These are phyloP conservation scores for Typha latifolia DNA, from an alignment of 176 grass and related monocot genomes.

Conservation along the genomic window DNA sequence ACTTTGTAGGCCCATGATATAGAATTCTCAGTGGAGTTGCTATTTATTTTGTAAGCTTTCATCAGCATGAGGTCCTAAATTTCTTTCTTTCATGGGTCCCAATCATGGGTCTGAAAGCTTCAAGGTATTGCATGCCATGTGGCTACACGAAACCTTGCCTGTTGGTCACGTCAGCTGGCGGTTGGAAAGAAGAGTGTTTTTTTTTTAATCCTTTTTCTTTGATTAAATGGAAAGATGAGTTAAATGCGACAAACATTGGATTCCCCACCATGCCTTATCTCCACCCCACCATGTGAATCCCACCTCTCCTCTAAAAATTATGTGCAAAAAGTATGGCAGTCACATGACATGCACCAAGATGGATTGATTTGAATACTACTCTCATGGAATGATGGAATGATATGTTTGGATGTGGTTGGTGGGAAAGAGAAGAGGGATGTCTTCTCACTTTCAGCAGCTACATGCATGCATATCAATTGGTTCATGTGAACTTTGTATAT, in stretches of 20 bases:
- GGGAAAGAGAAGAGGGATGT: not conserved
- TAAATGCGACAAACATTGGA: conserved; percentile 1
- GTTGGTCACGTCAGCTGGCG: not conserved
- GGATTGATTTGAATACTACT: not conserved
- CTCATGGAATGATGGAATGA: not conserved
- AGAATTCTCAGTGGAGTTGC: too few species aligned
- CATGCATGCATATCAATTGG: not conserved
- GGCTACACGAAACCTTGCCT: not conserved
- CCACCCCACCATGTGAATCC: not conserved
- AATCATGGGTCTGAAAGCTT: too few species aligned
- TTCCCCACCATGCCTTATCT: not conserved
- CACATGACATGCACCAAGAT: conserved; percentile 3
- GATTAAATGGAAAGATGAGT: too few species aligned
- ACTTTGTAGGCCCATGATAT: too few species aligned
- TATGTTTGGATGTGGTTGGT: not conserved
- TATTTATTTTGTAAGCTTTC: too few species aligned
- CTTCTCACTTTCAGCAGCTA: not conserved
- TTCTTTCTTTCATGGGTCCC: too few species aligned
- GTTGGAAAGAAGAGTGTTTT: not conserved
- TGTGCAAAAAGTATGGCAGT: not conserved
- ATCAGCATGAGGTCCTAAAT: too few species aligned
- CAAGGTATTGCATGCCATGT: not conserved
- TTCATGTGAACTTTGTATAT: not conserved
- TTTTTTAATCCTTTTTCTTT: too few species aligned
- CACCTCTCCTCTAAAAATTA: not conserved